These are phyloP conservation scores for Urostyla sp. DNA, from an alignment of 73 alveolate species.

Conservation along the genomic window DNA sequence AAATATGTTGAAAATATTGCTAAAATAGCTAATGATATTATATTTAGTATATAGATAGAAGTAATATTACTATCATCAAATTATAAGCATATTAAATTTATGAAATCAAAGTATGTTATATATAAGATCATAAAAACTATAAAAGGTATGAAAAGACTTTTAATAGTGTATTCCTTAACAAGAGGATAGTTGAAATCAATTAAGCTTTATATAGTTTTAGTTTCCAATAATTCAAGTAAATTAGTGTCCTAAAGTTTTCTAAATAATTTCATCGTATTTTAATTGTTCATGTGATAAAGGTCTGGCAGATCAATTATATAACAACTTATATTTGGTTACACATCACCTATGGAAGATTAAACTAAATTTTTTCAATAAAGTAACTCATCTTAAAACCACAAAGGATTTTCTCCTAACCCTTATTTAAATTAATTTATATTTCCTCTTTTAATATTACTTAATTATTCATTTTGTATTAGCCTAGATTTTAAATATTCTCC, in stretches of 20 bases:
- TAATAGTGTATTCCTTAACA: conserved; percentile 4
- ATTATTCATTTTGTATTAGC: not conserved
- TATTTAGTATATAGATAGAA: no score
- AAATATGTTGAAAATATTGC: conserved; percentile 18
- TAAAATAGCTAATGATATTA: no score
- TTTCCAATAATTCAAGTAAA: not conserved
- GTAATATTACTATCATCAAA: no score
- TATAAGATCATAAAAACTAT: not conserved
- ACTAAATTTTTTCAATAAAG: no score
- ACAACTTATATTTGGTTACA: conserved; percentile 1
- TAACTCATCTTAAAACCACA: no score
- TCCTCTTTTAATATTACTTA: not conserved
- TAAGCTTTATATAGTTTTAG: conserved; percentile 2
- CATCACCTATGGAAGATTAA: no score
- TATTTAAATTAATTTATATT: no score
- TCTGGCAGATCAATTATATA: conserved; percentile 30
- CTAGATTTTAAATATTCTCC: conserved; percentile 1
- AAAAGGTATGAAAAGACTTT: conserved; percentile 40
- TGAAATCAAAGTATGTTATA: conserved; percentile 1
- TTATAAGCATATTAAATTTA: no score
- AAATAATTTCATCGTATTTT: conserved; percentile 6
- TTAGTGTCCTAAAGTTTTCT: conserved; percentile 5
- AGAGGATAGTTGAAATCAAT: conserved; percentile 55
- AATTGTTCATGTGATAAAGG: not conserved
- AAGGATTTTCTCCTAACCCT: no score